Base-by-base conservation (phyloP, 2,329 filamentous ascomycete genomes). In the Zelopaecilomyces penicillatus region DNA sequence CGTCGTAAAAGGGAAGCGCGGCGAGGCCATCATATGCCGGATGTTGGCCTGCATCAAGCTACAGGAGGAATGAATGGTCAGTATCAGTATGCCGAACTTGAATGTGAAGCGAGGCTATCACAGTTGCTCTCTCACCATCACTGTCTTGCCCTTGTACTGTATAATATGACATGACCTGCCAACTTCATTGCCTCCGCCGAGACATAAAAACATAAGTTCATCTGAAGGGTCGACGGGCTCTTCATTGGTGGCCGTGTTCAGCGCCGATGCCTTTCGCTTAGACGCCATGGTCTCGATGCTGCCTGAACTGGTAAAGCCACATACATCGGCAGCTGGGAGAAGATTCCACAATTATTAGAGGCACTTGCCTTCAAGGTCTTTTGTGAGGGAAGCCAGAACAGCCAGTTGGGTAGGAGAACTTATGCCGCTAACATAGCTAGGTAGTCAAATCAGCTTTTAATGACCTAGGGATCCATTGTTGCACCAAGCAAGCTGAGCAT, bases 61-160 rank as follows among this genome's bases (percentile, higher is more conserved):
- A 49, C 38, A 39, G 46, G 44, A 36, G 39, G 30, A 46, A 37
- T 8, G 4, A 27, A 32, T 26, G 44, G 30, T 39, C 12, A 19
- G 4, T 6, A 7, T 41, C 29, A 41, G 28, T 6, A 26, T 27
- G 33, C 19, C 19, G 19, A 19, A 19, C 19, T 19, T 19, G 5
- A 37, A 30, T 19, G 27, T 26, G 33, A 28, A 5, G 19, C 10
- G 8, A 3, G 10, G 43, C 30, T 32, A 29, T 29, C 41, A 35
- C 2, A 4, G 26, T 45, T 7, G 27, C 19, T 38, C 19, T 42
- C 59, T 56, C 71, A 94, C 89, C 93, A 98, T 98, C 54, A 98
- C 88, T 5, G 91, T 97, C 68, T 98, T 98, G 50, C 93, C 93
- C 69, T 97, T 98, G 77, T 98, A 98, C 61, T 97, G 89, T 48